Percentiles rank a stretch among this genome's conserved stretches.
phyloP scores from a whole-genome alignment of 2,329 filamentous ascomycete genomes.

The Clonostachys solani region DNA sequence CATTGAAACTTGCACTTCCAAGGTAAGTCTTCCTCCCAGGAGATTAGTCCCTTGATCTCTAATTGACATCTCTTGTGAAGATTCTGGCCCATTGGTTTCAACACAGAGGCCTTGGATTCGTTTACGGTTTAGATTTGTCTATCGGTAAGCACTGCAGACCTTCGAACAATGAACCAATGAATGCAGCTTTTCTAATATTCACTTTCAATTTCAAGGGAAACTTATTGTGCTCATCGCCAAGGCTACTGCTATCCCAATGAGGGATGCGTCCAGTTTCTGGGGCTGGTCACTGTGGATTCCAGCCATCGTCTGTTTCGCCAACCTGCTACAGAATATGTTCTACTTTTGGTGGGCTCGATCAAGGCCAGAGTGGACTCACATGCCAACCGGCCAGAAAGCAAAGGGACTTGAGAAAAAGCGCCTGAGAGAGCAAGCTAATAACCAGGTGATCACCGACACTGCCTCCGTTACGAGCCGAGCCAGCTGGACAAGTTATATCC shows the following conservation, averaged over 20 bases:
- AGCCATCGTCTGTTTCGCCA: slow-evolving; percentile 11
- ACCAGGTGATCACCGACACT: not conserved
- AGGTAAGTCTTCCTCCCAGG: slow-evolving; percentile 4
- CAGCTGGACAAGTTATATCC: not conserved
- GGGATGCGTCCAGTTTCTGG: slow-evolving; percentile 16
- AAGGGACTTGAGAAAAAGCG: not conserved
- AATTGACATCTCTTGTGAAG: slow-evolving; percentile 1
- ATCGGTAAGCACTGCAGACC: slow-evolving; percentile 5
- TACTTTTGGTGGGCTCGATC: slow-evolving; percentile 14
- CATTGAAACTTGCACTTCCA: slow-evolving; percentile 17
- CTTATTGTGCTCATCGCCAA: slow-evolving; percentile 14
- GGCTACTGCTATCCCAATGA: slow-evolving; percentile 16
- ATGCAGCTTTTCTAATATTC: not conserved
- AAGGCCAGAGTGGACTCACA: slow-evolving; percentile 13
- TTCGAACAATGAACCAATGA: not conserved
- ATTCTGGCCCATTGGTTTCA: slow-evolving; percentile 19
- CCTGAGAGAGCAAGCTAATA: not conserved
- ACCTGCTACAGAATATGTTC: slow-evolving; percentile 12
- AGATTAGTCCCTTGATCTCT: not conserved
- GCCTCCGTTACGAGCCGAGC: not conserved
- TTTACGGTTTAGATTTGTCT: slow-evolving; percentile 13
- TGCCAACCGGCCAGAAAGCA: slow-evolving; percentile 10
- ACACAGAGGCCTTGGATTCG: slow-evolving; percentile 12
- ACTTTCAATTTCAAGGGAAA: slow-evolving; percentile 5
- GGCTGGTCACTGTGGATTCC: slow-evolving; percentile 19